Conservation (phyloP, 1,284 basidiomycete genomes). For the Peniophora sp. region DNA sequence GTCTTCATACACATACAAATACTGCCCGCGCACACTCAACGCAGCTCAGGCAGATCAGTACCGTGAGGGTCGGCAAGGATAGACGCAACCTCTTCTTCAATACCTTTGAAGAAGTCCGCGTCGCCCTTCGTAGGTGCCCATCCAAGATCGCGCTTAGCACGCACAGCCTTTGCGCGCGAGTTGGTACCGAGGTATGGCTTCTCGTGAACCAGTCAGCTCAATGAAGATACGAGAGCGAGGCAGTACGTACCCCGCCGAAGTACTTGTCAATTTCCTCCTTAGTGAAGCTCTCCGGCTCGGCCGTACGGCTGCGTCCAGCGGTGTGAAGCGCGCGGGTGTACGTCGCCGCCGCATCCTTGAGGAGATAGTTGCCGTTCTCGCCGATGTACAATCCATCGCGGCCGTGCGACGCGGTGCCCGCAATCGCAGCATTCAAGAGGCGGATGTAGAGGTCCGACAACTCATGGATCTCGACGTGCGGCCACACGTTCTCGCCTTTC, state of each 20-base stretch:
- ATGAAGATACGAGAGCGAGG: too few relatives aligned
- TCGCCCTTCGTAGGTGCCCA: conserved; percentile 44
- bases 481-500: conserved; percentile 38
- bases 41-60: too few relatives aligned
- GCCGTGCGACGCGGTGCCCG: conserved; percentile 25
- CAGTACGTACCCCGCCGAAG: conserved; percentile 14
- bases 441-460: conserved; percentile 32
- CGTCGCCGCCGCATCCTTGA: conserved; percentile 23
- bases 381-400: conserved; percentile 43
- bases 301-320: conserved; percentile 24
- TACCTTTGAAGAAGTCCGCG: conserved; percentile 36
- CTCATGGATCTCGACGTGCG: conserved; percentile 36
- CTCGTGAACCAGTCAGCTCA: not conserved
- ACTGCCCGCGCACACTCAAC: too few relatives aligned
- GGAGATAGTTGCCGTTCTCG: conserved; percentile 36
- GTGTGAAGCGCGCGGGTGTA: conserved; percentile 25
- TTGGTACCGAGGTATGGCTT: conserved; percentile 40
- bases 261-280: conserved; percentile 29
- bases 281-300: conserved; percentile 33
- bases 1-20: too few relatives aligned
- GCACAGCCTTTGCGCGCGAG: conserved; percentile 39
- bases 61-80: conserved; percentile 9
- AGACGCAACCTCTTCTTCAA: conserved; percentile 32
- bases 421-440: conserved; percentile 31
- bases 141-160: conserved; percentile 40